A percentile compares a stretch with the other conserved stretches of the same genome.
Conservation (phyloP, 208 protist species). For the Phytomonas sp. region DNA sequence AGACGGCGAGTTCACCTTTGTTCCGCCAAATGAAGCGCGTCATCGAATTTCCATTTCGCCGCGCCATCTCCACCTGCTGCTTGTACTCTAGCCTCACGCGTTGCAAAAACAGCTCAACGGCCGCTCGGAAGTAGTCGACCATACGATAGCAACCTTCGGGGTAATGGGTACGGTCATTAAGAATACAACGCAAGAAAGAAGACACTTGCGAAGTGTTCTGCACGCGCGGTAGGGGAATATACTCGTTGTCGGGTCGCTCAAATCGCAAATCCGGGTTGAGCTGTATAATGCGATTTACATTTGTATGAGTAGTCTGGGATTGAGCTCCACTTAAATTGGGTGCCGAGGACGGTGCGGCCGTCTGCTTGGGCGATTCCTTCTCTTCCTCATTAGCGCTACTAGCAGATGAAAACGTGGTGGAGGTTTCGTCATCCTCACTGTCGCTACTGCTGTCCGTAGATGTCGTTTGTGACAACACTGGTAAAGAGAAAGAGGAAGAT, state of each 20-base stretch:
- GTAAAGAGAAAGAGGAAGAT: slow-evolving; percentile 1
- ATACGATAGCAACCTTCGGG: slow-evolving; percentile 59
- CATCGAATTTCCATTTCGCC: slow-evolving; percentile 21
- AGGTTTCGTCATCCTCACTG: slow-evolving; percentile 2
- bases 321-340: background rate
- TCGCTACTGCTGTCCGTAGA: slow-evolving; percentile 3
- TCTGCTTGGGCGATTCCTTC: background rate
- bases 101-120: slow-evolving; percentile 74
- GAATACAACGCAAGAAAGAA: slow-evolving; percentile 25
- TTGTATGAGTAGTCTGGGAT: background rate
- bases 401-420: slow-evolving; percentile 1
- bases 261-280: slow-evolving; percentile 64
- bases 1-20: slow-evolving; percentile 73
- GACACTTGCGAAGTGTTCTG: slow-evolving; percentile 19
- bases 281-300: slow-evolving; percentile 13
- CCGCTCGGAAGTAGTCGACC: slow-evolving; percentile 68
- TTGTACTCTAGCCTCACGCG: slow-evolving; percentile 51
- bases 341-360: background rate
- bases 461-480: background rate
- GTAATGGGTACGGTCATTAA: slow-evolving; percentile 42
- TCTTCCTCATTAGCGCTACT: background rate
- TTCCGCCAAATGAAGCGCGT: slow-evolving; percentile 77
- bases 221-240: slow-evolving; percentile 42
- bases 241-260: slow-evolving; percentile 56
- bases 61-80: slow-evolving; percentile 37